These are phyloP conservation scores for Aspergillus hortae DNA, from an alignment of 2,329 filamentous ascomycete genomes.

Conservation along the genomic window DNA sequence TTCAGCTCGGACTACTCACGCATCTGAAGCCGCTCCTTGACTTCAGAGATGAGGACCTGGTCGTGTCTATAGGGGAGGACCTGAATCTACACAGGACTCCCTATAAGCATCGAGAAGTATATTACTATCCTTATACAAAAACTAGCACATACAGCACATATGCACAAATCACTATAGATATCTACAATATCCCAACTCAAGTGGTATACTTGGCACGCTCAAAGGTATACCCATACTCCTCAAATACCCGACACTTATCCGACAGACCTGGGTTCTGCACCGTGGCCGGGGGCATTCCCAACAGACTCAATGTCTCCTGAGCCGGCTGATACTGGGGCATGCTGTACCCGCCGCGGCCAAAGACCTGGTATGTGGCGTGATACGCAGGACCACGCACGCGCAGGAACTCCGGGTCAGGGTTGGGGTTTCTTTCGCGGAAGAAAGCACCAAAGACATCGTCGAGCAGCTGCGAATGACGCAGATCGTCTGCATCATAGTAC, in stretches of 20 bases:
- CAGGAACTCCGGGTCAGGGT: slow-evolving; percentile 17
- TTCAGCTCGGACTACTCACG: no score
- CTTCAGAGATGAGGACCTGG: no score
- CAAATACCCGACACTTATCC: slow-evolving; percentile 19
- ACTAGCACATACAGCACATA: not conserved
- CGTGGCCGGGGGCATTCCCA: slow-evolving; percentile 13
- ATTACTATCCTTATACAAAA: not conserved
- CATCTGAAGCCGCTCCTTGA: no score
- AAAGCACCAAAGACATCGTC: slow-evolving; percentile 24
- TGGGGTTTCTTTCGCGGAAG: slow-evolving; percentile 18
- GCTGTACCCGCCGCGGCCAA: slow-evolving; percentile 9
- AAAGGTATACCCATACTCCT: slow-evolving; percentile 24
- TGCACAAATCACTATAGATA: not conserved
- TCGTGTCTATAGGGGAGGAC: no score
- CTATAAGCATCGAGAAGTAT: not conserved
- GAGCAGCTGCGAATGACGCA: slow-evolving; percentile 21
- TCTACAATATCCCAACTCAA: not conserved
- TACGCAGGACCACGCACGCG: slow-evolving; percentile 19
- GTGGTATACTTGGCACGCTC: slow-evolving; percentile 15
- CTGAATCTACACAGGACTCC: not conserved
- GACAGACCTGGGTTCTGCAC: slow-evolving; percentile 11
- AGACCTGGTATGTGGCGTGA: slow-evolving; percentile 12
- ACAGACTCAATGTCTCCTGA: slow-evolving; percentile 11
- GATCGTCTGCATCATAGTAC: slow-evolving; percentile 18
- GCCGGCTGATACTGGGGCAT: slow-evolving; percentile 11